A percentile compares a stretch with the other conserved stretches of the same genome.
These are phyloP conservation scores for Ogataea kodamae DNA, from an alignment of 805 yeast species.

Conservation along the genomic window DNA sequence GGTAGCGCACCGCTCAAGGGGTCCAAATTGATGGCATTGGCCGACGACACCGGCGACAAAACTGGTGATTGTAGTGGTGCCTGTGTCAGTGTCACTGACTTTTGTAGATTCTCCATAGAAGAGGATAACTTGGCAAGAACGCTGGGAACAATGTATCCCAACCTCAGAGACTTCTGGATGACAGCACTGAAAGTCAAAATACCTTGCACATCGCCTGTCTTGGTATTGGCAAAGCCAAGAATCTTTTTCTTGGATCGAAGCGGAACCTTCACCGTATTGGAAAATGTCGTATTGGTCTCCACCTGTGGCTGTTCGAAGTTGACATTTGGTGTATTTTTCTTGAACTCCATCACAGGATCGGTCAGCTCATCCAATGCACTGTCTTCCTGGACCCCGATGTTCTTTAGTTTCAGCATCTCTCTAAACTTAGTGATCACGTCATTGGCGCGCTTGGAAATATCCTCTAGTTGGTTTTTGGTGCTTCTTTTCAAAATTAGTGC, in stretches of 20 bases:
- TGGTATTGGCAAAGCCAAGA: slow-evolving; percentile 16
- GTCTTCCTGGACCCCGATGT: slow-evolving; percentile 21
- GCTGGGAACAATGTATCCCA: slow-evolving; percentile 20
- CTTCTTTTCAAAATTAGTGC: neutral
- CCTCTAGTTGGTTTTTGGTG: slow-evolving; percentile 18
- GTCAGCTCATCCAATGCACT: slow-evolving; percentile 19
- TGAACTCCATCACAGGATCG: slow-evolving; percentile 13
- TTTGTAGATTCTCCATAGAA: slow-evolving; percentile 3
- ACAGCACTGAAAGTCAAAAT: slow-evolving; percentile 6
- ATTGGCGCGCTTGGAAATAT: slow-evolving; percentile 15
- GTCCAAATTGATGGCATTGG: slow-evolving; percentile 6
- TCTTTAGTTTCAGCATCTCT: slow-evolving; percentile 14
- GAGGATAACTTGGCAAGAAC: slow-evolving; percentile 17
- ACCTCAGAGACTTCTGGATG: slow-evolving; percentile 8
- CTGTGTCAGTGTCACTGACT: slow-evolving; percentile 7
- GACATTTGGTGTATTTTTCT: slow-evolving; percentile 7
- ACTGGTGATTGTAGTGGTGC: slow-evolving; percentile 12
- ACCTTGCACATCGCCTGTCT: slow-evolving; percentile 15
- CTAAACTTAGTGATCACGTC: slow-evolving; percentile 15
- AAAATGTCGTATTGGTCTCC: slow-evolving; percentile 1
- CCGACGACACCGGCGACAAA: slow-evolving; percentile 14
- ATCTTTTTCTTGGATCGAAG: slow-evolving; percentile 18
- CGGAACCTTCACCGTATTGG: slow-evolving; percentile 3
- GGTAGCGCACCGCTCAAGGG: slow-evolving; percentile 12
- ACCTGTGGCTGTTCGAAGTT: slow-evolving; percentile 1